Base-by-base conservation (phyloP, 1,284 basidiomycete genomes). In the Sphaerobolus stellatus region DNA sequence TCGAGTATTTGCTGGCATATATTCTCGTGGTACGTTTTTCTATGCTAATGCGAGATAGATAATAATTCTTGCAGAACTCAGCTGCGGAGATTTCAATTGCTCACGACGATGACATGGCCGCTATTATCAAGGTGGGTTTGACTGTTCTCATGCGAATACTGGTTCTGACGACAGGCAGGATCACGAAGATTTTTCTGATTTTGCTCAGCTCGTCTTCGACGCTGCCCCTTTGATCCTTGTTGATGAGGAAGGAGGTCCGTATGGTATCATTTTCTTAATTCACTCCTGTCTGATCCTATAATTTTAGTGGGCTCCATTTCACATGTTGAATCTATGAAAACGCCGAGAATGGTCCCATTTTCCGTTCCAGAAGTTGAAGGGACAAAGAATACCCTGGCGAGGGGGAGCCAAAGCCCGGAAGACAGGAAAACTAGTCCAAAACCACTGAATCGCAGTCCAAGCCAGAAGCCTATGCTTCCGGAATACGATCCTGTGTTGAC, bases 381-480 rank as follows among this genome's bases (percentile, higher is more conserved):
- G 14, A 9, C 8, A 22, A 43, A 20, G 22, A 38, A 5, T 38
- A 38, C 22, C 46, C 2, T 48, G 38, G 29, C 52, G 46, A 40
- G 33, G n/a, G 48, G 89, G 73, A 60, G 90, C 88, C 58, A 90
- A 72, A 52, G 83, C 80, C 63, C 90, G 86, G 48, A 90, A 66
- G 16, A 81, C 81, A 38, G 82, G 84, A 43, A 90, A n/a, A n/a
- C n/a, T n/a, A n/a, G n/a, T n/a, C n/a, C n/a, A n/a, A n/a, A n/a
- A n/a, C n/a, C n/a, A n/a, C n/a, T n/a, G n/a, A n/a, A n/a, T n/a
- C n/a, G n/a, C n/a, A n/a, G n/a, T n/a, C n/a, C n/a, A n/a, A n/a
- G n/a, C n/a, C n/a, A n/a, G n/a, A n/a, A n/a, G n/a, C n/a, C n/a
- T n/a, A n/a, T n/a, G n/a, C n/a, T n/a, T n/a, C n/a, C n/a, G n/a